Evolutionary conservation across 2,329 filamentous ascomycete genomes (phyloP), one percentile per base, ranked within the genome.

Genomic region (Fusarium sp.): DNA sequence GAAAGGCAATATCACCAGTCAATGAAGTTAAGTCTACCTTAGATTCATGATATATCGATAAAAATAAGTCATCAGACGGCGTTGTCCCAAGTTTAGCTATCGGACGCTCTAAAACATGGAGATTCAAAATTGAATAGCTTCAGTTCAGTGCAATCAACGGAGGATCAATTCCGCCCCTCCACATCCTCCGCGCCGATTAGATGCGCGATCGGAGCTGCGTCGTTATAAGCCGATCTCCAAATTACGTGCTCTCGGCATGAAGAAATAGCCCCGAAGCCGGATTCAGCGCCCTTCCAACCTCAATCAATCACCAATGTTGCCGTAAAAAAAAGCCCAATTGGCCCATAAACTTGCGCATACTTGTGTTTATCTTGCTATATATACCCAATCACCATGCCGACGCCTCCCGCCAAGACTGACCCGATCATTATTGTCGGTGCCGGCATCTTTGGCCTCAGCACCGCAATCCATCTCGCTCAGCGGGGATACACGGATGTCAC

Each of bases 401-500:
- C 55, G 2, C 46, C 56, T 52, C 60, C 13, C 36, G 13, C 34
- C 23, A 62, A 60, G 13, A 52, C 44, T 6, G 50, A 55, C 28
- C 61, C 71, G 39, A 69, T 75, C 47, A 40, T 72, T 60, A 65
- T 76, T 23, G 65, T 76, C 12, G 74, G 74, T 4, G 68, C 68
- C 4, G 74, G 74, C 75, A 77, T 50, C 52, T 81, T 82, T 36
- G 81, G 81, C 2, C 76, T 81, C 4, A 78, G 78, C 16, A 82
- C 80, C 2, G 80, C 77, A 3, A 70, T 76, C 37, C 75, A 79
- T 48, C 73, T 79, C 10, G 70, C 75, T 6, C 63, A 67, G 13
- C 73, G 82, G 11, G 86, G 85, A 4, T 88, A 86, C 71, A 77
- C 18, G 7, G 78, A 84, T 62, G 78, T 87, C 28, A 86, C 80